phyloP scores from a whole-genome alignment of 169 alveolate genomes.

The Cyclospora cayetanensis region DNA sequence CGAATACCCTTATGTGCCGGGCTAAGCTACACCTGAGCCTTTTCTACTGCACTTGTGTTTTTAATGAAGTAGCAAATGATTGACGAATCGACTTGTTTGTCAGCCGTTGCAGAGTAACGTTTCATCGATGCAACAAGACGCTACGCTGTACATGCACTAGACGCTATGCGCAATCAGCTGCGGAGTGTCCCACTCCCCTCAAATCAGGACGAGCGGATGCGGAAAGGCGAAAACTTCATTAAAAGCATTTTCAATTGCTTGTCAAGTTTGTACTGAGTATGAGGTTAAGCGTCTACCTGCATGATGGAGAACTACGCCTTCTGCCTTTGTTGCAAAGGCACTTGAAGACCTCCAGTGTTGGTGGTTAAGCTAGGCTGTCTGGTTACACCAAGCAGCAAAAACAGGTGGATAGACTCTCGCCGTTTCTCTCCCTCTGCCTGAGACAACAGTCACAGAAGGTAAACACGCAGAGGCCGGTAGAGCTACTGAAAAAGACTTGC shows the following conservation, averaged over 20 bases:
- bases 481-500: neutral
- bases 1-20: neutral
- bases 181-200: no score
- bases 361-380: neutral
- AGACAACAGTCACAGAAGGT: no score
- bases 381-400: neutral
- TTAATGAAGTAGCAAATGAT: no score
- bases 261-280: neutral
- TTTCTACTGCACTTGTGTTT: no score
- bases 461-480: neutral
- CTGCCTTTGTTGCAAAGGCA: neutral
- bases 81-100: neutral
- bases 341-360: neutral
- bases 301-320: no score
- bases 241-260: neutral
- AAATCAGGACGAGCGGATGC: neutral
- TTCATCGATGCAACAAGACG: neutral
- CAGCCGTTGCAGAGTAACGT: neutral
- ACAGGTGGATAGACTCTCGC: neutral
- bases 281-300: no score
- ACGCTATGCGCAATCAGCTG: no score
- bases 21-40: no score
- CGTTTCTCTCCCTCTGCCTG: neutral
- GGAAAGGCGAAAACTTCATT: neutral
- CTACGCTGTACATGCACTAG: neutral